Evolutionary conservation across 139 green algal genomes (phyloP).

Genomic region (Asterochloris sp.): DNA sequence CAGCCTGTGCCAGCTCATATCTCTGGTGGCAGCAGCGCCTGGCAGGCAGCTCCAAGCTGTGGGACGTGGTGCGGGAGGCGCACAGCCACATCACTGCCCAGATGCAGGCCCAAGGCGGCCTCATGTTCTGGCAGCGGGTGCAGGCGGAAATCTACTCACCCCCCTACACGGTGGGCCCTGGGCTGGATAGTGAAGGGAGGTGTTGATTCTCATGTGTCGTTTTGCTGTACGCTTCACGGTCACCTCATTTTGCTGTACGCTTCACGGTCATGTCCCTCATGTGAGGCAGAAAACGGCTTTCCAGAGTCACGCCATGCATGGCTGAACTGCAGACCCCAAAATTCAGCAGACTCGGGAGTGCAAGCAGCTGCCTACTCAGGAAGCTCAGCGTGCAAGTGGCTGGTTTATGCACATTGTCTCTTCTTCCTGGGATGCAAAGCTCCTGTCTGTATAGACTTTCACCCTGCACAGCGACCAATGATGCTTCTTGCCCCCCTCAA

Average conservation of each 20-base stretch:
- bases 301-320: neutral
- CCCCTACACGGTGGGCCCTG: slow-evolving; percentile 15
- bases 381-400: too few relatives aligned
- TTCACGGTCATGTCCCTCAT: neutral
- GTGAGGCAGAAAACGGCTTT: too few relatives aligned
- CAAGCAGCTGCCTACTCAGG: too few relatives aligned
- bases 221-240: neutral
- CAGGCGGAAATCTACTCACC: slow-evolving; percentile 6
- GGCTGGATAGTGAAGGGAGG: too few relatives aligned
- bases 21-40: slow-evolving; percentile 24
- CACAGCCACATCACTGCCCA: neutral
- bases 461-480: too few relatives aligned
- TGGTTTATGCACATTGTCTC: too few relatives aligned
- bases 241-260: neutral
- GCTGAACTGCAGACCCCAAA: neutral
- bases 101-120: slow-evolving; percentile 10
- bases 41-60: slow-evolving; percentile 6
- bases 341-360: too few relatives aligned
- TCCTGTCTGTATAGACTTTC: too few relatives aligned
- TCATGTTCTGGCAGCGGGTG: slow-evolving; percentile 24
- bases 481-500: too few relatives aligned
- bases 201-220: neutral
- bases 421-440: too few relatives aligned
- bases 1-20: neutral
- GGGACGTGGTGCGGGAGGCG: slow-evolving; percentile 7